Conservation (phyloP, 1,284 basidiomycete species). For the Pyrrhoderma noxium region DNA sequence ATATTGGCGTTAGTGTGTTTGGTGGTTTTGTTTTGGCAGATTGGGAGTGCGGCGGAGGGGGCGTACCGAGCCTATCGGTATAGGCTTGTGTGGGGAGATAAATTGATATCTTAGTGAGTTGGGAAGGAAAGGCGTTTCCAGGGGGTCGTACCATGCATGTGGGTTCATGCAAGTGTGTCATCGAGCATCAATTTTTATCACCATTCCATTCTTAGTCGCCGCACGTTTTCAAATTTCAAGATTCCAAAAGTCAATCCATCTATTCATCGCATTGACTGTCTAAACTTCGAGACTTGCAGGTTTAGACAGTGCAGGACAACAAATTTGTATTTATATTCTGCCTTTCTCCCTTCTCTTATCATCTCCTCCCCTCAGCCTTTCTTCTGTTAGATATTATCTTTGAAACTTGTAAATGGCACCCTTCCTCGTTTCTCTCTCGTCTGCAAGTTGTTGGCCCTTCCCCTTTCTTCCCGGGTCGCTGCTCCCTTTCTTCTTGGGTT, state of each 20-base stretch:
- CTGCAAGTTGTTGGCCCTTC: not conserved
- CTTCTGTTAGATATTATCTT: not conserved
- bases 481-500: not conserved
- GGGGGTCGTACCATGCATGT: too few species aligned
- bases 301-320: too few species aligned
- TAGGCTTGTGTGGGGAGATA: constrained; percentile 67
- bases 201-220: not conserved
- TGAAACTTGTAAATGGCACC: not conserved
- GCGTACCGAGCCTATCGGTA: constrained; percentile 64
- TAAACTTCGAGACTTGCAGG: too few species aligned
- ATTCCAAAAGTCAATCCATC: not conserved
- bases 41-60: constrained; percentile 54
- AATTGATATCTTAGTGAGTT: constrained; percentile 49
- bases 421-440: not conserved
- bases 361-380: not conserved
- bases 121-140: too few species aligned
- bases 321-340: too few species aligned
- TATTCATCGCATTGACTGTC: not conserved
- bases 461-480: not conserved
- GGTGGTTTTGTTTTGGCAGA: constrained; percentile 45
- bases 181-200: too few species aligned
- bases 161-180: too few species aligned
- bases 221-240: not conserved
- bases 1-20: constrained; percentile 40
- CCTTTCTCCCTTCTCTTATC: not conserved